These are phyloP conservation scores for Eleusine coracana DNA, from an alignment of 176 grass and related monocot species.

Conservation along the genomic window DNA sequence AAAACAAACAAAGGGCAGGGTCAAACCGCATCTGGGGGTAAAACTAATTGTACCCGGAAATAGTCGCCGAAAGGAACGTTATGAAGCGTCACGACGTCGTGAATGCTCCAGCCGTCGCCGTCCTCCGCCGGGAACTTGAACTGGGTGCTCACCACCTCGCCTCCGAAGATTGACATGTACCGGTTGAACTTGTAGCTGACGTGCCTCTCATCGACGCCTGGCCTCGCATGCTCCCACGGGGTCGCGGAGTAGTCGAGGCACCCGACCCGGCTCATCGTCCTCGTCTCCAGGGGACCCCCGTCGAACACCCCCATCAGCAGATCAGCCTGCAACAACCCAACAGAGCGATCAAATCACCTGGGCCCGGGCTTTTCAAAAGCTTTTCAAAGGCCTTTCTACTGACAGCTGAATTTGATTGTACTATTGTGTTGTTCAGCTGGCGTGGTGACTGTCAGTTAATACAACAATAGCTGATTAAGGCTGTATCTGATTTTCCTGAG, in stretches of 20 bases:
- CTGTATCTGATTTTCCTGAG: background rate
- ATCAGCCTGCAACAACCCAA: slow-evolving; percentile 40
- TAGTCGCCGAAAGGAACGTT: slow-evolving; percentile 78
- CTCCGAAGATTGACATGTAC: slow-evolving; percentile 73
- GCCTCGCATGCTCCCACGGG: slow-evolving; percentile 57
- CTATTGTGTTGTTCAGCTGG: background rate
- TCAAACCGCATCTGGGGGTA: background rate
- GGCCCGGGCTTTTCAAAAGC: background rate
- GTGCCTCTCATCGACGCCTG: slow-evolving; percentile 60
- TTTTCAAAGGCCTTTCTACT: background rate
- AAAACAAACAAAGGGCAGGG: background rate
- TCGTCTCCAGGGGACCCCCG: slow-evolving; percentile 57
- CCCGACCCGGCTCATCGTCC: slow-evolving; percentile 65
- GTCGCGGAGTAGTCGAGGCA: slow-evolving; percentile 72
- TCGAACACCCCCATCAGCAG: slow-evolving; percentile 71
- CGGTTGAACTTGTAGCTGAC: slow-evolving; percentile 79
- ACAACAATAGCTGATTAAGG: background rate
- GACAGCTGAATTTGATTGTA: background rate
- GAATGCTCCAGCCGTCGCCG: slow-evolving; percentile 64
- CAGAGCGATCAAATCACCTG: background rate
- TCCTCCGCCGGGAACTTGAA: slow-evolving; percentile 50
- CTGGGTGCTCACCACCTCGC: slow-evolving; percentile 79
- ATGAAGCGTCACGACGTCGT: slow-evolving; percentile 69
- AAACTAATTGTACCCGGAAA: slow-evolving; percentile 49
- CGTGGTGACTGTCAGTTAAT: background rate